Evolutionary conservation across 108 stramenopile genomes (phyloP).

Genomic region (Skeletonema potamos): DNA sequence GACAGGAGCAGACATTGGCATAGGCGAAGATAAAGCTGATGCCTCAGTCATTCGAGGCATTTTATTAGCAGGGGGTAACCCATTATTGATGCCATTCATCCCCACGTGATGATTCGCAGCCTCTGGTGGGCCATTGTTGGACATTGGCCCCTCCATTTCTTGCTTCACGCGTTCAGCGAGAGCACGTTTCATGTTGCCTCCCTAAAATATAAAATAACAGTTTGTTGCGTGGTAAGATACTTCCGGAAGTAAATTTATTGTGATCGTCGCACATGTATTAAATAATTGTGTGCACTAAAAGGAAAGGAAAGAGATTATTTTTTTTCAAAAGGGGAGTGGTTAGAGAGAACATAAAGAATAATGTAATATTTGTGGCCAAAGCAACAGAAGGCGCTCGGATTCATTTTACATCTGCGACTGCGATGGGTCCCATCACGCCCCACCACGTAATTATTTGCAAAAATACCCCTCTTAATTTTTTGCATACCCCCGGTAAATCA

Average conservation of each 20-base stretch:
- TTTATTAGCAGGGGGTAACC: conserved; percentile 1
- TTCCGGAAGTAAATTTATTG: not conserved
- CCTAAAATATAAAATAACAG: not conserved
- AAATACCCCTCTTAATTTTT: not conserved
- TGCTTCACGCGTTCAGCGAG: conserved; percentile 85
- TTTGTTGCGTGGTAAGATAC: not conserved
- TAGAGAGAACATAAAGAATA: not conserved
- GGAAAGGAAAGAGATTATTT: not conserved
- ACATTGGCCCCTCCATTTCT: conserved; percentile 22
- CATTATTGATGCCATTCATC: conserved; percentile 2
- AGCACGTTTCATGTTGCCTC: conserved; percentile 76
- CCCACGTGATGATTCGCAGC: conserved; percentile 15
- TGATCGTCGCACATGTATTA: not conserved
- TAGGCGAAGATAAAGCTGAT: conserved; percentile 5
- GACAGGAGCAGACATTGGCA: not conserved
- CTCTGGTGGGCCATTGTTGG: conserved; percentile 4
- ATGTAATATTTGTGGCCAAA: not conserved
- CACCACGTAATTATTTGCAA: not conserved
- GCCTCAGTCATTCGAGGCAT: conserved; percentile 7
- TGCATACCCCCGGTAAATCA: not conserved
- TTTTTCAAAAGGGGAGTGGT: not conserved
- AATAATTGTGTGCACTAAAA: not conserved
- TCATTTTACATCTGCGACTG: not conserved
- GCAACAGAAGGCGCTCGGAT: not conserved
- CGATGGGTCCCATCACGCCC: not conserved